Conservation (phyloP, 108 stramenopile species). For the Chaetoceros tenuissimus region DNA sequence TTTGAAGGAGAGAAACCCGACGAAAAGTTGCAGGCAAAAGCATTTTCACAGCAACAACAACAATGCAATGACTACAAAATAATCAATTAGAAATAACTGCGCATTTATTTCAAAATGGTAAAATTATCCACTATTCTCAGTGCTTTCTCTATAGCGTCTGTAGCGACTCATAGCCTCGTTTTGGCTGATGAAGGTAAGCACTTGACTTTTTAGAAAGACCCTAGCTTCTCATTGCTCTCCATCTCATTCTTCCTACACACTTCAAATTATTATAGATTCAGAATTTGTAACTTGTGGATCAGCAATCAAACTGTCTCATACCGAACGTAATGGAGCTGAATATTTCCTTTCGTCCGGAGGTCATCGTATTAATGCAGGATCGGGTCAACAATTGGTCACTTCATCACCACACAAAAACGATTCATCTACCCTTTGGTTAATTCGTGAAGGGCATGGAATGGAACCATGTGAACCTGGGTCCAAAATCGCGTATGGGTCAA, state of each 20-base stretch:
- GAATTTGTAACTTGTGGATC: conserved; percentile 61
- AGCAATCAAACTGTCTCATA: conserved; percentile 64
- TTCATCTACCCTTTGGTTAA: conserved; percentile 54
- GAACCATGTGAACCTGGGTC: conserved; percentile 24
- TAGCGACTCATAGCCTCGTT: too few relatives aligned
- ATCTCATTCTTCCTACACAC: background rate
- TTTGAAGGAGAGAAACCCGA: too few relatives aligned
- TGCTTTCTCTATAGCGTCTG: too few relatives aligned
- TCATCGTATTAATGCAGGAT: conserved; percentile 37
- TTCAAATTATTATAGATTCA: background rate
- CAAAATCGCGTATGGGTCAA: conserved; percentile 43
- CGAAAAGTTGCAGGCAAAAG: too few relatives aligned
- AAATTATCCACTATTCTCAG: too few relatives aligned
- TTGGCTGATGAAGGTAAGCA: too few relatives aligned
- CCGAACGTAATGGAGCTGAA: conserved; percentile 23
- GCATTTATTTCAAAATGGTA: too few relatives aligned
- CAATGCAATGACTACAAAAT: too few relatives aligned
- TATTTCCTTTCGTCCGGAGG: conserved; percentile 31
- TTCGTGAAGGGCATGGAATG: conserved; percentile 49
- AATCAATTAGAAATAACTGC: too few relatives aligned
- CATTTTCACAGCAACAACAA: too few relatives aligned
- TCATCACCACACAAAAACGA: conserved; percentile 23
- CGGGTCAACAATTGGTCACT: conserved; percentile 81
- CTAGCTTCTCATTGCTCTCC: background rate
- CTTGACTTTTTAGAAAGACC: too few relatives aligned